Evolutionary conservation across 345 rosid species (phyloP), one percentile per base, ranked within the genome.

Genomic region (Jatropha curcas): DNA sequence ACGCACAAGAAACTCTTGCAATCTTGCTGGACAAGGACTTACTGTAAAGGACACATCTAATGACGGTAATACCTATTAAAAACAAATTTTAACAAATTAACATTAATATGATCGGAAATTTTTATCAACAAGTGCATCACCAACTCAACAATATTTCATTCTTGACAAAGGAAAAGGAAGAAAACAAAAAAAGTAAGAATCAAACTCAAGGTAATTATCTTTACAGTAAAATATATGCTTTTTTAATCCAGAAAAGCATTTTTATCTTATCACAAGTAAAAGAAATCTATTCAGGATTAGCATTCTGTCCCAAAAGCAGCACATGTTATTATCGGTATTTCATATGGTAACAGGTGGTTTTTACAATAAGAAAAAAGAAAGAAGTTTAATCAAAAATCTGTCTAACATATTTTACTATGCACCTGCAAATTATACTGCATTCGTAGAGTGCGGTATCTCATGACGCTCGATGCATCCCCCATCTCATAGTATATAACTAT

Each of bases 371-470:
- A 61, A 56, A 39, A 22, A 57, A 67, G 28, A 33, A 22, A 28
- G 41, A 67, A 71, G 64, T 60, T 11, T 63, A 62, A 39, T 41
- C 71, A 62, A 71, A 66, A 48, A 68, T 52, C 12, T 39, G 33
- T 12, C 59, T n/a, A 46, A 50, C 71, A 57, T 46, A 60, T 65
- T 71, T 62, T 78, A 73, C 41, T 19, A 55, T 85, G 74, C 73
- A 95, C 97, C 98, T 90, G 86, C 76, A 93, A 76, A 71, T 81
- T 85, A 83, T 86, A 90, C 81, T 81, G 86, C 92, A 95, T 85
- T 68, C 97, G 88, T 51, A 95, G 84, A 56, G 88, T 86, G 77
- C 97, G 97, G 88, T 88, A 95, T 79, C 81, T 95, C 86, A 95
- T 85, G 84, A 73, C 45, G 80, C 88, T 85, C 79, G 97, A 86